Evolutionary conservation across 1,284 basidiomycete species (phyloP).

Genomic region (Cryptococcus sp.): DNA sequence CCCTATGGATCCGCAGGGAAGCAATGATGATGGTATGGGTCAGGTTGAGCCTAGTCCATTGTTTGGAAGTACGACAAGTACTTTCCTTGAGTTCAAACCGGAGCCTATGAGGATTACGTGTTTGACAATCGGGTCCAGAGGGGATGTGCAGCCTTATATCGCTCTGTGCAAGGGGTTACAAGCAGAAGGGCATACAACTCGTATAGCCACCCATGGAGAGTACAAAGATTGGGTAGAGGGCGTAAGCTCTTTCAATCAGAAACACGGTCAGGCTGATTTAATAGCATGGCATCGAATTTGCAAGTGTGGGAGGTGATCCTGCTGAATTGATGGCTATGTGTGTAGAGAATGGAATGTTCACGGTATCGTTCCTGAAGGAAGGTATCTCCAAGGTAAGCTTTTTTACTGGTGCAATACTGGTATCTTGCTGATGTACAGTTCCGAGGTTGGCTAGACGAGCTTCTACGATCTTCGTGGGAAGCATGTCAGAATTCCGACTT

Average conservation of each 20-base stretch:
- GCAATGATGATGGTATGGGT: conserved; percentile 11
- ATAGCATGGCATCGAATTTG: conserved; percentile 87
- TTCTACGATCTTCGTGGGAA: conserved; percentile 88
- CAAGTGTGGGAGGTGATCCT: conserved; percentile 90
- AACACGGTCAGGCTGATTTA: conserved; percentile 1
- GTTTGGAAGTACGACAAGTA: conserved; percentile 88
- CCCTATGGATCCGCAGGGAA: conserved; percentile 51
- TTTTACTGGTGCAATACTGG: background rate
- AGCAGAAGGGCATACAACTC: conserved; percentile 56
- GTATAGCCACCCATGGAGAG: conserved; percentile 68
- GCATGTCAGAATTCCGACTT: conserved; percentile 93
- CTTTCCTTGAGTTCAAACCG: conserved; percentile 92
- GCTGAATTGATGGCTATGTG: conserved; percentile 93
- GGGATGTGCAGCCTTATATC: conserved; percentile 93
- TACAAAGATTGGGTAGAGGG: conserved; percentile 94
- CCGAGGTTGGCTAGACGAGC: conserved; percentile 93
- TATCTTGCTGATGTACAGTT: conserved; percentile 56
- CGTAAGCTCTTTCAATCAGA: conserved; percentile 52
- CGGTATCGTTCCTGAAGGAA: conserved; percentile 88
- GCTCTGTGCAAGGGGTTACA: conserved; percentile 87
- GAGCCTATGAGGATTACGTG: conserved; percentile 81
- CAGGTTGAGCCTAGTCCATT: conserved; percentile 50
- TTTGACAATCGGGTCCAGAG: conserved; percentile 89
- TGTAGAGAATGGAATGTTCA: conserved; percentile 95
- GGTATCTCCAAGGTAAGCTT: conserved; percentile 70